Base-by-base conservation (phyloP, 768 basidiomycete species). In the Tricholoma flavovirens region DNA sequence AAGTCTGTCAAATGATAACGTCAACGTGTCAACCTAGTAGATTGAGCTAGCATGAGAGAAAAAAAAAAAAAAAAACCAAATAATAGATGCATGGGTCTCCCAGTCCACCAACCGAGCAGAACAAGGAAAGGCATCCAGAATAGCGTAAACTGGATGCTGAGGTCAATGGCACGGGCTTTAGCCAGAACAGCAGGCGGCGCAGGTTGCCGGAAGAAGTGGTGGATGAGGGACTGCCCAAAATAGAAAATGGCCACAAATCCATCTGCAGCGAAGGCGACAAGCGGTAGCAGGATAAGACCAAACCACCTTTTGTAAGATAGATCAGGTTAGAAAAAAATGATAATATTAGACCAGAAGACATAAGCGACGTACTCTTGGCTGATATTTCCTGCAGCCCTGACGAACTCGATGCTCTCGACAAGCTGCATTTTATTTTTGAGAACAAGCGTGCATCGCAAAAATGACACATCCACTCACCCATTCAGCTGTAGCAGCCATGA, bases 61-160 rank as follows among this genome's bases (percentile, higher is more conserved):
- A n/a, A n/a, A n/a, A n/a, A n/a, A n/a, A n/a, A n/a, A n/a, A n/a
- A n/a, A n/a, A n/a, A 61, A 88, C 88, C 88, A 62, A 90, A 90
- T 30, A 90, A 73, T 22, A 90, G 67, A 9, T 75, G 72, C 67
- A 90, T 69, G 0, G 88, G 87, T 62, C 75, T 83, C 46, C 68
- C 62, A 4, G 72, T 73, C 79, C 83, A 84, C 88, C 88, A 90
- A 0, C 79, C 84, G 17, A 89, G 70, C 19, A 90, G 64, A 4
- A 86, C 79, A 40, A 89, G 66, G 61, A 88, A 76, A 0, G 88
- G 88, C 80, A 85, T 86, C 88, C 88, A 90, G 69, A 88, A 87
- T 10, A 90, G 73, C 15, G 77, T 77, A 67, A 90, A 90, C 63
- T 90, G 88, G 55, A 90, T 88, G 62, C 83, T 84, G 46, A 89